Base-by-base conservation (phyloP, 1,284 basidiomycete genomes). In the Tilletia horrida region DNA sequence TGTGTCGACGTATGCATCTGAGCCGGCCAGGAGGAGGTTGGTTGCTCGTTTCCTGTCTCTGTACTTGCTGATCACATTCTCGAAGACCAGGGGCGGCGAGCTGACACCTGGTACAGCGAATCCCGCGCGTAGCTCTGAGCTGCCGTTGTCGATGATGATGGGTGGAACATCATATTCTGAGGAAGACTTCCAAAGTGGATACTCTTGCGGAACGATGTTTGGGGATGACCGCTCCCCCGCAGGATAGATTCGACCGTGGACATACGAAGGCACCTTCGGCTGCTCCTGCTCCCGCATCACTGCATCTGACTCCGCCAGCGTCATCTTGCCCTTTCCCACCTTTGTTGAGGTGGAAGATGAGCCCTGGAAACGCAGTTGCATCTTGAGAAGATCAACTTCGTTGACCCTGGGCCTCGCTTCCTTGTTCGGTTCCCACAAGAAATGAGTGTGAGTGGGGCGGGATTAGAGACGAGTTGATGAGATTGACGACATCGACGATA, bases 111-210 rank as follows among this genome's bases (percentile, higher is more conserved):
- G 81, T 3, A 79, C 81, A 2, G 84, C 83, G 82, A 92, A 98
- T n/a, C 94, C 95, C 76, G 92, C 97, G 52, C 93, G 88, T 67
- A 97, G 85, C 67, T 86, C 88, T 44, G 89, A 91, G 4, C 92
- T 88, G 67, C 94, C 95, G 82, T 96, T 94, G 86, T 97, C 94
- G 74, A 97, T 93, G 77, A 95, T 87, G 72, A 97, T 88, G 0
- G 91, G 35, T 8, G 61, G 43, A 14, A 25, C 42, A 23, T 43
- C 40, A 14, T 29, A 16, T 16, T 59, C 29, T 31, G 55, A 31
- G 25, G 55, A 23, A 16, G 52, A 25, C 9, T 18, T 29, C 55
- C 55, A 59, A 29, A 59, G 25, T 3, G 55, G 55, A 3, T 31
- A 29, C 4, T 35, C n/a, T 31, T 13, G 29, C 3, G 55, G 55